phyloP scores from a whole-genome alignment of 2,329 filamentous ascomycete genomes.

The Apiospora koreana region DNA sequence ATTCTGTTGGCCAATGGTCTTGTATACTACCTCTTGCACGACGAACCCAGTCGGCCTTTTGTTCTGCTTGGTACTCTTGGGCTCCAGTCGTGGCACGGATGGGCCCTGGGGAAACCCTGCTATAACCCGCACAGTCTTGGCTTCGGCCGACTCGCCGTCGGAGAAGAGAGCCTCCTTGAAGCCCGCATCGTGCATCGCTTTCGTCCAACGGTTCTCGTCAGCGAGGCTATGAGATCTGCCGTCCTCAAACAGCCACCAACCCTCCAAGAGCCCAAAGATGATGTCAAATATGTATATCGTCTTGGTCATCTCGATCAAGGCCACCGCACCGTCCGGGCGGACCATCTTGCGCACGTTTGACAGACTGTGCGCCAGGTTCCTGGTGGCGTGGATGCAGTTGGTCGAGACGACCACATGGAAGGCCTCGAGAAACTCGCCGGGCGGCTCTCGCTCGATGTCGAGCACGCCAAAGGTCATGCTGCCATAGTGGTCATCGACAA shows the following conservation, averaged over 20 bases:
- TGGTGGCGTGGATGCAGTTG: slow-evolving; percentile 40
- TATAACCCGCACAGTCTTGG: slow-evolving; percentile 27
- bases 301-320: slow-evolving; percentile 33
- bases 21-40: slow-evolving; percentile 23
- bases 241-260: slow-evolving; percentile 37
- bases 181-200: slow-evolving; percentile 20
- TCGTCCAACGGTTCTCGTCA: slow-evolving; percentile 25
- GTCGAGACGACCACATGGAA: slow-evolving; percentile 35
- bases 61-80: accelerated
- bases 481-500: background rate
- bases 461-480: slow-evolving; percentile 30
- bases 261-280: slow-evolving; percentile 35
- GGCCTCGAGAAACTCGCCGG: slow-evolving; percentile 16
- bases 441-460: slow-evolving; percentile 31
- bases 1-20: slow-evolving; percentile 18
- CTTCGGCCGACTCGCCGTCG: slow-evolving; percentile 24
- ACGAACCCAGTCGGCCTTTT: slow-evolving; percentile 10
- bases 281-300: slow-evolving; percentile 33
- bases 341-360: slow-evolving; percentile 30
- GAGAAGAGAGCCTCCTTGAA: slow-evolving; percentile 30
- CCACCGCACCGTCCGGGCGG: slow-evolving; percentile 28
- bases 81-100: background rate
- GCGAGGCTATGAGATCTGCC: slow-evolving; percentile 28
- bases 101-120: slow-evolving; percentile 18
- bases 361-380: slow-evolving; percentile 24